These are phyloP conservation scores for Pythium biforme DNA, from an alignment of 352 stramenopile species.

Conservation along the genomic window DNA sequence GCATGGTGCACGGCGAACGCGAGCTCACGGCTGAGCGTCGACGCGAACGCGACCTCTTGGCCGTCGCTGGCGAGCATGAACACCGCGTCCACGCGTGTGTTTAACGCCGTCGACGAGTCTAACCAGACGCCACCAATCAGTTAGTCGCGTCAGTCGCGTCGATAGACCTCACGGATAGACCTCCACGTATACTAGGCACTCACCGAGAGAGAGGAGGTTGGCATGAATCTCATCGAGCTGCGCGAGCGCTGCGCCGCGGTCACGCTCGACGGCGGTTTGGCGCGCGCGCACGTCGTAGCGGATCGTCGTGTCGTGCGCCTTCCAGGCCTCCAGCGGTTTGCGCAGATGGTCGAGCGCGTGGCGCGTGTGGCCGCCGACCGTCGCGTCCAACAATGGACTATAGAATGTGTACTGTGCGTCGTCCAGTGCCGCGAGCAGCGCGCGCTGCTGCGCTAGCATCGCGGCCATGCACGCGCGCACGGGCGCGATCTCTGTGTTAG, in stretches of 20 bases:
- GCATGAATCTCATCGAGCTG: constrained; percentile 53
- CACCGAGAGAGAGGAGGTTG: constrained; percentile 33
- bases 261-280: constrained; percentile 62
- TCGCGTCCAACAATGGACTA: constrained; percentile 58
- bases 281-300: constrained; percentile 73
- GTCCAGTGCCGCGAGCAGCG: constrained; percentile 45
- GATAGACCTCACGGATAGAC: too few species aligned
- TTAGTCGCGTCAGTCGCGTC: too few species aligned
- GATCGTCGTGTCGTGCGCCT: constrained; percentile 21
- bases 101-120: constrained; percentile 27
- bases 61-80: constrained; percentile 84
- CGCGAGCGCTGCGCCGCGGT: constrained; percentile 48
- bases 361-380: constrained; percentile 71
- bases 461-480: constrained; percentile 46
- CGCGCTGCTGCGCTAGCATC: constrained; percentile 67
- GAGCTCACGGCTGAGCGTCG: constrained; percentile 70
- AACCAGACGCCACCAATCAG: too few species aligned
- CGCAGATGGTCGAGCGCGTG: constrained; percentile 80
- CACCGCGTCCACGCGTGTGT: constrained; percentile 36
- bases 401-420: constrained; percentile 65
- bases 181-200: neutral
- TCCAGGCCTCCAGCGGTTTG: constrained; percentile 56
- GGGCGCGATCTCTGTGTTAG: constrained; percentile 7
- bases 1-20: constrained; percentile 85
- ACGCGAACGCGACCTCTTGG: constrained; percentile 64